Conservation (phyloP, 441 rosid genomes). For the Pelargonium citronellum region DNA sequence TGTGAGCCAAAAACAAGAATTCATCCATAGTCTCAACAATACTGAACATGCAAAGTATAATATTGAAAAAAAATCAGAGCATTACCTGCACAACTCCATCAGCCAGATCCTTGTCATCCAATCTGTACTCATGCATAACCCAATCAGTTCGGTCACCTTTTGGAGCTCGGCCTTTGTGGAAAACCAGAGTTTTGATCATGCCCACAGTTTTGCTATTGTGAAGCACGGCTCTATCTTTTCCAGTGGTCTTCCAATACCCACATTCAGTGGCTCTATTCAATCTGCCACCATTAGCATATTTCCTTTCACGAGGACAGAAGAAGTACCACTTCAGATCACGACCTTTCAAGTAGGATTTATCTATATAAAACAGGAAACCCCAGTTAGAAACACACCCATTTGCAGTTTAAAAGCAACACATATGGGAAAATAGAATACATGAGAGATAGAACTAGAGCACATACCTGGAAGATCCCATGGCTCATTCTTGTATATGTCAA, state of each 20-base stretch:
- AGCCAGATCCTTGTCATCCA: slow-evolving; percentile 76
- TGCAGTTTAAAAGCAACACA: too few relatives aligned
- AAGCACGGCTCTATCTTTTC: slow-evolving; percentile 53
- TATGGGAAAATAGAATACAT: too few relatives aligned
- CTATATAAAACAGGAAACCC: slow-evolving; percentile 17
- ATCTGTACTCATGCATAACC: slow-evolving; percentile 92
- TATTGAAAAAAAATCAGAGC: too few relatives aligned
- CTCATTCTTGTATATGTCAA: slow-evolving; percentile 54
- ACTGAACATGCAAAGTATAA: too few relatives aligned
- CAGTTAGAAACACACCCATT: background rate
- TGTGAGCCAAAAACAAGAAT: too few relatives aligned
- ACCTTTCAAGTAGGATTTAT: slow-evolving; percentile 27
- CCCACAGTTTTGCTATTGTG: slow-evolving; percentile 46
- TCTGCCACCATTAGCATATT: slow-evolving; percentile 43
- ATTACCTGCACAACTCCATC: slow-evolving; percentile 55
- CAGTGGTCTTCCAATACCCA: slow-evolving; percentile 83
- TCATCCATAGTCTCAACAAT: too few relatives aligned
- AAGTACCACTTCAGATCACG: slow-evolving; percentile 77
- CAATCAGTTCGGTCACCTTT: slow-evolving; percentile 76
- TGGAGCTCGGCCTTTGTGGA: slow-evolving; percentile 78
- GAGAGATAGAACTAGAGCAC: background rate
- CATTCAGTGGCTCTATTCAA: slow-evolving; percentile 45
- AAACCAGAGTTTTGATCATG: slow-evolving; percentile 75
- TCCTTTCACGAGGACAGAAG: slow-evolving; percentile 64
- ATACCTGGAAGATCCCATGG: slow-evolving; percentile 58